Percentiles rank a stretch among this genome's conserved stretches.
These are phyloP conservation scores for Aspergillus sparsus DNA, from an alignment of 495 filamentous ascomycete species.

Conservation along the genomic window DNA sequence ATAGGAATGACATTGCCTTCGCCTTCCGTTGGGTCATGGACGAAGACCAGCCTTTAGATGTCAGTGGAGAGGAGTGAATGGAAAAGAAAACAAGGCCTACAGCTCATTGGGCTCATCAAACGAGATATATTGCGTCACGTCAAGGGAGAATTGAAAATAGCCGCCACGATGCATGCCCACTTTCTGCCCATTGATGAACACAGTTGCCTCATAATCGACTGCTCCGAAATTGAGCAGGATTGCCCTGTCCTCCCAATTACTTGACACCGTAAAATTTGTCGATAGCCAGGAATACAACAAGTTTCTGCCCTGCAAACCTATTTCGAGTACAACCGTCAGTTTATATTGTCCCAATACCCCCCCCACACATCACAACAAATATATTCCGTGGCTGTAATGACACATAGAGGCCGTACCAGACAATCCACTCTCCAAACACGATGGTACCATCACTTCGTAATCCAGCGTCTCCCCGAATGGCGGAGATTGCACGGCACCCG, in stretches of 20 bases:
- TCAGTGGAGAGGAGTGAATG: neutral
- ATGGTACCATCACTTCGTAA: conserved; percentile 60
- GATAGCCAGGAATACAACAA: conserved; percentile 60
- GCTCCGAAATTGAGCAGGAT: conserved; percentile 68
- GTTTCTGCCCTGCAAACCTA: conserved; percentile 53
- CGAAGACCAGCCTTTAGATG: conserved; percentile 55
- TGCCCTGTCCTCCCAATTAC: conserved; percentile 43
- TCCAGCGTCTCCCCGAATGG: conserved; percentile 44
- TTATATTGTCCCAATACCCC: neutral
- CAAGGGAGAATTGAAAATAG: conserved; percentile 61
- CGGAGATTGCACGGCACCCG: conserved; percentile 42
- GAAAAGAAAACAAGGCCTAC: conserved; percentile 32
- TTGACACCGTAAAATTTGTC: conserved; percentile 57
- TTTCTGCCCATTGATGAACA: conserved; percentile 61
- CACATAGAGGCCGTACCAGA: conserved; percentile 41
- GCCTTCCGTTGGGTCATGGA: conserved; percentile 64
- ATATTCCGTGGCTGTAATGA: no score
- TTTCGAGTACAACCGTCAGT: conserved; percentile 1
- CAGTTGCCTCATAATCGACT: conserved; percentile 66
- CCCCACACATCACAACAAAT: neutral
- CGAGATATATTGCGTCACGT: conserved; percentile 54
- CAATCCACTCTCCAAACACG: conserved; percentile 61
- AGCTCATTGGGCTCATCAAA: conserved; percentile 51
- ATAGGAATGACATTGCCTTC: conserved; percentile 57
- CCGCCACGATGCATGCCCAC: conserved; percentile 60